Evolutionary conservation across 352 stramenopile genomes (phyloP).

Genomic region (Globisporangium parvum): DNA sequence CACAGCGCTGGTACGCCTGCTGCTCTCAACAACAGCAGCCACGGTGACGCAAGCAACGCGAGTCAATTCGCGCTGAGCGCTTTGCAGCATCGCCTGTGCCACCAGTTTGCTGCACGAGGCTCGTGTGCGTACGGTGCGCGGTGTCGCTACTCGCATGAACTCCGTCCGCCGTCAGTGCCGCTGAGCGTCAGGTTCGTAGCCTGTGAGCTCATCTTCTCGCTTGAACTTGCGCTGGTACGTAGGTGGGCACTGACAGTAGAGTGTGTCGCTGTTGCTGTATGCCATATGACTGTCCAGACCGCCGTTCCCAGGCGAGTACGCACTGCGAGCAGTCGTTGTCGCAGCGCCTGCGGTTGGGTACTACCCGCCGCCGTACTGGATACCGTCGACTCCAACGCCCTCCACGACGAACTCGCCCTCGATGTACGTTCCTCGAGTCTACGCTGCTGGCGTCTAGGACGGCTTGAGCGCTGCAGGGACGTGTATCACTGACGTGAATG

Average conservation of each 20-base stretch:
- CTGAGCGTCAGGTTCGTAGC: constrained; percentile 1
- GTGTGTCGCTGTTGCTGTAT: too few relatives aligned
- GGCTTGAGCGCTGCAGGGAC: too few relatives aligned
- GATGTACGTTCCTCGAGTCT: too few relatives aligned
- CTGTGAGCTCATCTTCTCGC: not conserved
- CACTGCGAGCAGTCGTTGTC: not conserved
- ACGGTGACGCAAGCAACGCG: not conserved
- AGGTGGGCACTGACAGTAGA: too few relatives aligned
- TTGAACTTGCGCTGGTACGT: too few relatives aligned
- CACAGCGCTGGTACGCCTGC: not conserved
- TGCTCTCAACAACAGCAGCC: not conserved
- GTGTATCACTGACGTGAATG: too few relatives aligned
- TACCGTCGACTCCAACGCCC: constrained; percentile 4
- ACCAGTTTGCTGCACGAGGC: constrained; percentile 33
- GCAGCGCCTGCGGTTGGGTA: not conserved
- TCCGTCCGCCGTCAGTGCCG: not conserved
- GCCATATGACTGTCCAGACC: not conserved
- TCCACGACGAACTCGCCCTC: not conserved
- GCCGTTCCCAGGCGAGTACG: not conserved
- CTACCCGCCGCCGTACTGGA: constrained; percentile 2
- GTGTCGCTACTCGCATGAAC: constrained; percentile 58
- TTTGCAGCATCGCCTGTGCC: constrained; percentile 1
- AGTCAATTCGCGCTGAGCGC: too few relatives aligned
- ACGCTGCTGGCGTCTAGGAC: too few relatives aligned
- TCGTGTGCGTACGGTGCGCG: constrained; percentile 42